These are phyloP conservation scores for Colletotrichum sp. DNA, from an alignment of 2,329 filamentous ascomycete species.

Conservation along the genomic window DNA sequence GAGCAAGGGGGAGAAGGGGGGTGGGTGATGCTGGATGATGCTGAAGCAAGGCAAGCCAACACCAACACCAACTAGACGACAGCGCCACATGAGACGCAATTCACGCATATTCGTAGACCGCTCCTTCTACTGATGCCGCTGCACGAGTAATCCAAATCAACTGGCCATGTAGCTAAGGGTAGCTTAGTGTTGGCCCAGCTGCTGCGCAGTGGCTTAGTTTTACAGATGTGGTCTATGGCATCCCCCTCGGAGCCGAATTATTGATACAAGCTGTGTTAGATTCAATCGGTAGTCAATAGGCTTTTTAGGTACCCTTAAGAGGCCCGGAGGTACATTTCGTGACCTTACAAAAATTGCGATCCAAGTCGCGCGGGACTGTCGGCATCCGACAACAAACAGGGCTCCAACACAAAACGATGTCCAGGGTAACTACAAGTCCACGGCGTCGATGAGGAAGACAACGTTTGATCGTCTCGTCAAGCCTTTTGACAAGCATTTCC, in stretches of 20 bases:
- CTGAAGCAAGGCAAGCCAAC: not conserved
- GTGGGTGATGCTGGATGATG: not conserved
- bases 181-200: not conserved
- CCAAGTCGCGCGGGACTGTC: not conserved
- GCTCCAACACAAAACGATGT: not conserved
- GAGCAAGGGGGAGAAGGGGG: not conserved
- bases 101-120: not conserved
- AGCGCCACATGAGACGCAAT: not conserved
- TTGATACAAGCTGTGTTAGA: not conserved
- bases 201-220: not conserved
- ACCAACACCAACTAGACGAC: not conserved
- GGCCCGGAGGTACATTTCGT: not conserved
- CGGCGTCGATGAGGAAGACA: not conserved
- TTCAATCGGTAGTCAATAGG: not conserved
- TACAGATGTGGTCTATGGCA: not conserved
- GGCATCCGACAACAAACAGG: not conserved
- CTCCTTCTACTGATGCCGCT: not conserved
- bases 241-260: not conserved
- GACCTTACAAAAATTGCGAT: not conserved
- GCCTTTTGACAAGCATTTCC: slow-evolving; percentile 13
- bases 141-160: not conserved
- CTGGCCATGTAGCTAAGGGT: not conserved
- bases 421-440: not conserved
- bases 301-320: not conserved
- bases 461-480: slow-evolving; percentile 15